These are phyloP conservation scores for Picea abies DNA, from an alignment of 83 land plant genomes.

Conservation along the genomic window DNA sequence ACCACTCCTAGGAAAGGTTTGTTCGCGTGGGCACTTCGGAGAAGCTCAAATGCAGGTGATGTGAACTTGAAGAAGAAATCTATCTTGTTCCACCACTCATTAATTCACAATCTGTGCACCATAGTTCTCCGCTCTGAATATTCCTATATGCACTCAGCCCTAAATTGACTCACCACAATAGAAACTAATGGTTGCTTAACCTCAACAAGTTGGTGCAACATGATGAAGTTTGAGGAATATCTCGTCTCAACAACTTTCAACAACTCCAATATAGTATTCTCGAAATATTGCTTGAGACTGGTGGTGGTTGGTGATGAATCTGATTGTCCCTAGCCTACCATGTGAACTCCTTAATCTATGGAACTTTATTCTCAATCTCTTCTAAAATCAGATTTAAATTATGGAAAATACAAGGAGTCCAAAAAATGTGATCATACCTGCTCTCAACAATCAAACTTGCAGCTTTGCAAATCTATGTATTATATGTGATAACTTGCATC, in stretches of 20 bases:
- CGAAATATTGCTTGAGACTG: no score
- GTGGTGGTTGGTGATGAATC: no score
- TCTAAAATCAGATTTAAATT: neutral
- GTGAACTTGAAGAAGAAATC: no score
- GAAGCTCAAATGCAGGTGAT: no score
- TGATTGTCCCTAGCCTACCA: neutral
- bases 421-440: no score
- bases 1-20: no score
- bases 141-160: neutral
- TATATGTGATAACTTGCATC: neutral
- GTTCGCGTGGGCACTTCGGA: no score
- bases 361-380: neutral
- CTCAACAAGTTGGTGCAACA: no score
- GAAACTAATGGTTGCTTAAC: neutral
- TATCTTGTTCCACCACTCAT: neutral
- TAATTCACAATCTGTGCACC: no score
- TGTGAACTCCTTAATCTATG: neutral
- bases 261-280: neutral
- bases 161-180: neutral
- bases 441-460: neutral
- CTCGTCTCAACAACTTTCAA: neutral
- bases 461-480: neutral
- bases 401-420: neutral
- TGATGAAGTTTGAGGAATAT: neutral
- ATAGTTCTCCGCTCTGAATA: neutral